Evolutionary conservation across 805 yeast genomes (phyloP), one percentile per base, ranked within the genome.

Genomic region (Suhomyces xylopsoci): DNA sequence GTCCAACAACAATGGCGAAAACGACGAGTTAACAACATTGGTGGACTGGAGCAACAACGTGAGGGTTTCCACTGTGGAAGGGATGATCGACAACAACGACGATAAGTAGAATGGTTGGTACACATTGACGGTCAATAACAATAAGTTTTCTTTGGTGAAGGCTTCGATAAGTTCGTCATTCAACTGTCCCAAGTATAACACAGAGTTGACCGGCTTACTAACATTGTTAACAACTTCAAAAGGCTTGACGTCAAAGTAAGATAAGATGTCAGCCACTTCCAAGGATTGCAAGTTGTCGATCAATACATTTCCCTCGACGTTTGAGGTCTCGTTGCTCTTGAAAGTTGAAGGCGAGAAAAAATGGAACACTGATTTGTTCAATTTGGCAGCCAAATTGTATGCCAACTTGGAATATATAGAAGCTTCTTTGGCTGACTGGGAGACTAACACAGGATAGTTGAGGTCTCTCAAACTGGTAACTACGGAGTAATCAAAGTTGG

Each of bases 1-100:
- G 63, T 91, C 97, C 58, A 91, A 79, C 58, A 87, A 76, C 42
- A 91, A 74, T 3, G 93, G 90, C 14, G 88, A 81, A 69, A 88
- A 85, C 49, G 70, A 67, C 47, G 71, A 65, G 32, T 68, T 53
- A 30, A 64, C 51, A 50, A 67, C 52, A 47, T 52, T 47, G 48
- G 53, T 47, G 42, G 87, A 76, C 71, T 91, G 96, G 63, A 88
- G 88, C 22, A 88, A 75, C 15, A 87, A 79, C 10, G 83, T 81
- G 49, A 92, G 72, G 25, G 79, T 77, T 55, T 76, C 74, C 50
- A 82, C 81, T 7, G 83, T 67, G 2, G 76, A 55, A 25, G 93
- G 92, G 42, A 88, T 66, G 2, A 71, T 61, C 1, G 71, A 58
- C 48, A 82, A 70, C 26, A 90, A 71, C 14, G 74, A 66, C n/a